Evolutionary conservation across 2,329 filamentous ascomycete genomes (phyloP).

Genomic region (Hypoxylon sp.): DNA sequence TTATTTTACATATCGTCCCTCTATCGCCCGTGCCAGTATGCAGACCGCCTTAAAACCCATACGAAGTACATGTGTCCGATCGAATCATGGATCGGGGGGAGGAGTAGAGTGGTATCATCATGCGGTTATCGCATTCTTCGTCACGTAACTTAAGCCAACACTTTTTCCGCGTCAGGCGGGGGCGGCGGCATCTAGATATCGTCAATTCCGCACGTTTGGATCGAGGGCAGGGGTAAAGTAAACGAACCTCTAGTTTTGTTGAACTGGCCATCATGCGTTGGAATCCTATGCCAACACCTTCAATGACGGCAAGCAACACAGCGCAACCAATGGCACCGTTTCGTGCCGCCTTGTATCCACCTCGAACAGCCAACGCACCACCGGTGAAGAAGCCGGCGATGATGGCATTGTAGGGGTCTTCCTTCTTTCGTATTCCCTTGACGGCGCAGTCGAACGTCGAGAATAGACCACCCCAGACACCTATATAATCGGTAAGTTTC

Average conservation of each 20-base stretch:
- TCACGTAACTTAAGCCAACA: slow-evolving; percentile 47
- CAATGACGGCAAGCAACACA: slow-evolving; percentile 92
- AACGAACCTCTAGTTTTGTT: slow-evolving; percentile 80
- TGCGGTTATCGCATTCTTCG: slow-evolving; percentile 24
- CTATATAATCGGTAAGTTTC: slow-evolving; percentile 18
- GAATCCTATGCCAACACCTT: slow-evolving; percentile 96
- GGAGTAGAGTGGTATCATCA: slow-evolving; percentile 47
- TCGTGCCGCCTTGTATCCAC: slow-evolving; percentile 89
- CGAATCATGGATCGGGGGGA: slow-evolving; percentile 32
- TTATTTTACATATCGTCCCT: slow-evolving; percentile 48
- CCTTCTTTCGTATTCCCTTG: slow-evolving; percentile 94
- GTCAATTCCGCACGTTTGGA: slow-evolving; percentile 31
- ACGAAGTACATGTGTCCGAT: slow-evolving; percentile 47
- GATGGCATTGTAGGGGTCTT: slow-evolving; percentile 98
- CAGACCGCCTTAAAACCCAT: slow-evolving; percentile 41
- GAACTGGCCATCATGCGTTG: slow-evolving; percentile 93
- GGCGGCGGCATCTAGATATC: slow-evolving; percentile 48
- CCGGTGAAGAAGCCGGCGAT: slow-evolving; percentile 97
- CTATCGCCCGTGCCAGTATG: slow-evolving; percentile 39
- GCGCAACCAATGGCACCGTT: slow-evolving; percentile 98
- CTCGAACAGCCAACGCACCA: slow-evolving; percentile 89
- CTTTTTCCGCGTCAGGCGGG: slow-evolving; percentile 50
- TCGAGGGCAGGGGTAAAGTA: neutral
- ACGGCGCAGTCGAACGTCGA: slow-evolving; percentile 96
- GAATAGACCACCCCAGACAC: slow-evolving; percentile 94